These are phyloP conservation scores for Austropuccinia psidii DNA, from an alignment of 1,284 basidiomycete genomes.

Conservation along the genomic window DNA sequence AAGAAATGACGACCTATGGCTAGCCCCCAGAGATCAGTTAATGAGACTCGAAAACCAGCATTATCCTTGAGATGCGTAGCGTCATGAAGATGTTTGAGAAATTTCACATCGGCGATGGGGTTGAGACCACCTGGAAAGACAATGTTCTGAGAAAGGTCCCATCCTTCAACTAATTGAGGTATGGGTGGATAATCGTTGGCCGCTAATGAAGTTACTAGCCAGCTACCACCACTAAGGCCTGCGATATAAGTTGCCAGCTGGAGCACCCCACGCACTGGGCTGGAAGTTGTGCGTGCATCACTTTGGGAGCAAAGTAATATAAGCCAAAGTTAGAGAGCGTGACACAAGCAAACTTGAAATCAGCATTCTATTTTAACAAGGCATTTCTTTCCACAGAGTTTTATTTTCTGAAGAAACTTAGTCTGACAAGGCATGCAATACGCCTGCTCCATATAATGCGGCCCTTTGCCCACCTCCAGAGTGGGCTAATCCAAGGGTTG, in stretches of 20 bases:
- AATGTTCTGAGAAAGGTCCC: conserved; percentile 9
- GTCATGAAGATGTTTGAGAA: background rate
- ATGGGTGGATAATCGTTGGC: background rate
- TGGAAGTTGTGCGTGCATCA: conserved; percentile 9
- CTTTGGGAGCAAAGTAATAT: background rate
- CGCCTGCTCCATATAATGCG: conserved; percentile 16
- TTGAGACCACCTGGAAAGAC: conserved; percentile 23
- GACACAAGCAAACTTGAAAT: no score
- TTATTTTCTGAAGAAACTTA: background rate
- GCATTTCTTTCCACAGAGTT: no score
- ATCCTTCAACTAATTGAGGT: background rate
- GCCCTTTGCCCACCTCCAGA: conserved; percentile 25
- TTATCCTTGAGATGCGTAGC: background rate
- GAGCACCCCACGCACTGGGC: conserved; percentile 15
- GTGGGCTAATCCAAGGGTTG: conserved; percentile 6
- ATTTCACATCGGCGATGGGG: background rate
- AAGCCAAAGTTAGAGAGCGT: no score
- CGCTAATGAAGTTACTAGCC: conserved; percentile 6
- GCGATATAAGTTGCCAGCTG: background rate
- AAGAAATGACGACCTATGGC: conserved; percentile 15
- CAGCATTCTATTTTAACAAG: no score
- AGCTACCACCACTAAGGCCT: conserved; percentile 28
- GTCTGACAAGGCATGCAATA: conserved; percentile 16
- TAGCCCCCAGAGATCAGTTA: conserved; percentile 7
- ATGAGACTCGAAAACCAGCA: conserved; percentile 17